Conservation (phyloP, 192 early-diverging fungal genomes). For the Entomortierella parvispora region DNA sequence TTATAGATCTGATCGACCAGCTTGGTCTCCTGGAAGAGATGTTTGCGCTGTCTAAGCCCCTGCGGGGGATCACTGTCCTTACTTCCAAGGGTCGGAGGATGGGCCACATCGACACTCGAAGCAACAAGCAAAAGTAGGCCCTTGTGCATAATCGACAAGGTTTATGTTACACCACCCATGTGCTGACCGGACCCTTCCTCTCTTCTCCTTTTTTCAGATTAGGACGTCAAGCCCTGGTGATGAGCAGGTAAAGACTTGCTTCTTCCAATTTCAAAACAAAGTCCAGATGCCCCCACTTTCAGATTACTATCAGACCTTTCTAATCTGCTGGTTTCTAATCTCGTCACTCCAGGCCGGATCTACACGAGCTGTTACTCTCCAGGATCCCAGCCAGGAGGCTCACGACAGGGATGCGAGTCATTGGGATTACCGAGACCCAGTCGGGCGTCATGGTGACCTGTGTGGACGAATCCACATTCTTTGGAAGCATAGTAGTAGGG, state of each 20-base stretch:
- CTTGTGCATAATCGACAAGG: background rate
- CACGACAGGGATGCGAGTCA: slow-evolving; percentile 47
- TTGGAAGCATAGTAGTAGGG: slow-evolving; percentile 32
- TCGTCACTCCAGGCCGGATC: slow-evolving; percentile 16
- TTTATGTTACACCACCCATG: background rate
- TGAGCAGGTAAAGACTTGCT: slow-evolving; percentile 39
- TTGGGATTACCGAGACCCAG: slow-evolving; percentile 30
- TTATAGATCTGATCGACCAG: slow-evolving; percentile 38
- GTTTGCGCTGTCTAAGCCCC: slow-evolving; percentile 31
- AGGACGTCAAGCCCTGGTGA: slow-evolving; percentile 45
- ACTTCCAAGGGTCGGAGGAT: slow-evolving; percentile 33
- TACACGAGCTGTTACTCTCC: slow-evolving; percentile 32
- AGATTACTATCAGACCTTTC: background rate
- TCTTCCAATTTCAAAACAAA: background rate
- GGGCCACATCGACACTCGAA: slow-evolving; percentile 46
- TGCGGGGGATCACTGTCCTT: slow-evolving; percentile 35
- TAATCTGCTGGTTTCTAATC: background rate
- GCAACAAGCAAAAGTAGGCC: slow-evolving; percentile 36
- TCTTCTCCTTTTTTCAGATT: slow-evolving; percentile 11
- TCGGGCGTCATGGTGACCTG: slow-evolving; percentile 39
- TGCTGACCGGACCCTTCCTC: background rate
- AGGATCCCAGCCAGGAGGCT: slow-evolving; percentile 34
- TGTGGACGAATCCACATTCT: slow-evolving; percentile 46
- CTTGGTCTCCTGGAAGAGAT: slow-evolving; percentile 40
- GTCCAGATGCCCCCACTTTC: background rate